Conservation (phyloP, 208 protist genomes). For the Leishmania tarentolae region DNA sequence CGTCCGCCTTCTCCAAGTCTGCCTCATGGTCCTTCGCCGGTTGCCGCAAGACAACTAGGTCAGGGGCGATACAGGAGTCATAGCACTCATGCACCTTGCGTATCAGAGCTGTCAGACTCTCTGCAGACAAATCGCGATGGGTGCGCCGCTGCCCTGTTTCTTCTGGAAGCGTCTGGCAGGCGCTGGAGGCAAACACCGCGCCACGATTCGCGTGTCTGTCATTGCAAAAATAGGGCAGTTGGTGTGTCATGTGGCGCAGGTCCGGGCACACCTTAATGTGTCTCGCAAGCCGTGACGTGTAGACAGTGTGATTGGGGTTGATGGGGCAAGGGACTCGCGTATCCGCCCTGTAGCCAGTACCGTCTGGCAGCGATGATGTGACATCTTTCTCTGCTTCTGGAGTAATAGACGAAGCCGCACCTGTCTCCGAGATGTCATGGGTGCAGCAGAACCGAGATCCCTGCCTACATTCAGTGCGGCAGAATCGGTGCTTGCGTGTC, state of each 20-base stretch:
- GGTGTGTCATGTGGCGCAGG: conserved; percentile 44
- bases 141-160: conserved; percentile 4
- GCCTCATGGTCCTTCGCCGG: background rate
- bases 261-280: conserved; percentile 80
- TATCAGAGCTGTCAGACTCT: conserved; percentile 26
- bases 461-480: conserved; percentile 42
- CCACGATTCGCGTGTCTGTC: conserved; percentile 49
- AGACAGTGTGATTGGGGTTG: conserved; percentile 80
- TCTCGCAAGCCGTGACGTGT: conserved; percentile 50
- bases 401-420: background rate
- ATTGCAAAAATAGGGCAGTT: conserved; percentile 56
- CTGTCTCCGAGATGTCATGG: conserved; percentile 24
- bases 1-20: background rate
- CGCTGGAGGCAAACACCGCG: conserved; percentile 2
- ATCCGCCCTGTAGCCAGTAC: background rate
- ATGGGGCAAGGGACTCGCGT: conserved; percentile 73
- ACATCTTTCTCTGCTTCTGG: background rate
- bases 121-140: conserved; percentile 26
- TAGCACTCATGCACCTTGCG: conserved; percentile 29
- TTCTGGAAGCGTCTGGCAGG: background rate
- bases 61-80: conserved; percentile 16
- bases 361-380: background rate
- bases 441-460: conserved; percentile 65
- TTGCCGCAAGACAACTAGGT: conserved; percentile 23
- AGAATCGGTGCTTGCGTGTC: conserved; percentile 70